Evolutionary conservation across 768 basidiomycete genomes (phyloP), one percentile per base, ranked within the genome.

Genomic region (Boletus pseudo-olivaceus): DNA sequence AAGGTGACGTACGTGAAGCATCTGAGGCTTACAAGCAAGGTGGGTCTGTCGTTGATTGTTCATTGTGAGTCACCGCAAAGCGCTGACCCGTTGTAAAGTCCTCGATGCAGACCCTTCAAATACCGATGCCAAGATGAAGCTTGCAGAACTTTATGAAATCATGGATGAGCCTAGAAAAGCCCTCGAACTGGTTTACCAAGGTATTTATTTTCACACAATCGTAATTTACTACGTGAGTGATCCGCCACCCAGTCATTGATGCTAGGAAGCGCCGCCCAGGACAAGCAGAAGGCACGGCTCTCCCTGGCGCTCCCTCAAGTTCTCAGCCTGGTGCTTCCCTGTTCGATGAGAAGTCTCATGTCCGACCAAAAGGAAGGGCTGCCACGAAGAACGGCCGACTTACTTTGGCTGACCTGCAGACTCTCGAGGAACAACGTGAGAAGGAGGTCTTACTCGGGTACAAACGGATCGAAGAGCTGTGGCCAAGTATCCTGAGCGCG

Each of bases 101-200:
- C 76, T 88, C 17, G 75, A 79, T 4, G 82, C 82, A 1, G 89
- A 94, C 66, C 86, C 91, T 0, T 77, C 78, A 0, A 81, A 91
- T 60, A 82, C 84, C 62, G 90, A 94, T 29, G 87, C 86, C 27
- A 93, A 93, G 49, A 86, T 95, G 82, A 88, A 90, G 58, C 78
- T 98, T 0, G 96, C 95, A 0, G 90, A 90, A 58, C 82, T 94
- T 12, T 90, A 92, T 60, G 96, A 98, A 68, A 83, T 90, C 7
- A 71, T 87, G 58, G 84, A 88, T 6, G 47, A 48, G 23, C 47
- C 47, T 10, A 35, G 34, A 12, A 48, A 19, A 5, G 47, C 47
- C 6, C 34, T 48, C 4, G 35, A 37, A 27, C 11, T 48, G 10
- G 47, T 48, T 19, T 48, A 48, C 7, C 35, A 93, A 81, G 92